Percentiles rank a stretch among this genome's conserved stretches.
Conservation (phyloP, 441 rosid genomes). For the Bruguiera hainesii region DNA sequence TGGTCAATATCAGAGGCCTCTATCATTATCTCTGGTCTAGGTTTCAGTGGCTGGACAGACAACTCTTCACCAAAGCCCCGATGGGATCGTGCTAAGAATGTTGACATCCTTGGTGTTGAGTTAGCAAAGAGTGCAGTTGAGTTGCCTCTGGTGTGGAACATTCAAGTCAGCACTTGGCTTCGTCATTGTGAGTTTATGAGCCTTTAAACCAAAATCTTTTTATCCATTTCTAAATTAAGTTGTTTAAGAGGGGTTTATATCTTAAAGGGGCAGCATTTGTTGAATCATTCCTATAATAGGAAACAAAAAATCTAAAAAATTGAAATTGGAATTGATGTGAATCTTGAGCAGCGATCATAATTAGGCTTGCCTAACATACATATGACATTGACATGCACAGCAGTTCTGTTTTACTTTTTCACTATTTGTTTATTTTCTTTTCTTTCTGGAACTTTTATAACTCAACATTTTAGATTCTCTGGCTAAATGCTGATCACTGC, state of each 20-base stretch:
- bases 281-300: too few relatives aligned
- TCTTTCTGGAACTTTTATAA: background rate
- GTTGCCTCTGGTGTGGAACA: constrained; percentile 92
- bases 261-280: too few relatives aligned
- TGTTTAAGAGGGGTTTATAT: background rate
- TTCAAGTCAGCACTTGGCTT: constrained; percentile 99
- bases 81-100: constrained; percentile 91
- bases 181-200: constrained; percentile 79
- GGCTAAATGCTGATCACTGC: background rate
- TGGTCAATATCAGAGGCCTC: constrained; percentile 98
- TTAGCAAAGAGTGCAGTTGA: constrained; percentile 77
- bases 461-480: background rate
- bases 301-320: too few relatives aligned
- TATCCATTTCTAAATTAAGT: background rate
- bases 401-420: background rate
- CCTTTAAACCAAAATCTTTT: constrained; percentile 7
- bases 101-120: constrained; percentile 82
- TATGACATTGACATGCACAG: background rate
- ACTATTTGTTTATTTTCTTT: background rate
- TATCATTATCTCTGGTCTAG: constrained; percentile 80
- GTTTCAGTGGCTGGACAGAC: constrained; percentile 94
- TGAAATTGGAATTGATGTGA: background rate
- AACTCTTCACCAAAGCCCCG: constrained; percentile 59
- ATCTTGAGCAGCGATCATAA: background rate
- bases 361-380: too few relatives aligned